These are phyloP conservation scores for Cymbidium sinense DNA, from an alignment of 106 monocot genomes.

Conservation along the genomic window DNA sequence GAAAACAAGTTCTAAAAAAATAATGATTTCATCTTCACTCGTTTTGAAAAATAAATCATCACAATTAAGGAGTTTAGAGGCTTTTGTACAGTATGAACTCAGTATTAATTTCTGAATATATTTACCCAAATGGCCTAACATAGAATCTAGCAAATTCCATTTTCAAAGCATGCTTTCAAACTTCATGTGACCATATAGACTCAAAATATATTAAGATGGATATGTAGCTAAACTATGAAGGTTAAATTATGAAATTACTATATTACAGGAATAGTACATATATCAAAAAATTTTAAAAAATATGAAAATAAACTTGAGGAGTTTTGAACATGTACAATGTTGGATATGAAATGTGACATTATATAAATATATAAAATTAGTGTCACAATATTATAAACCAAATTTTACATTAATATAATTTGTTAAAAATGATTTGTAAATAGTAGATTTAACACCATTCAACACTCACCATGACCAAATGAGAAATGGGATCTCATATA, in stretches of 20 bases:
- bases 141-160: neutral
- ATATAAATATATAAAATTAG: neutral
- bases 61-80: neutral
- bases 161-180: neutral
- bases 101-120: neutral
- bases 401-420: neutral
- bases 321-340: neutral
- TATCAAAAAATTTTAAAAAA: neutral
- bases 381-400: neutral
- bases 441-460: neutral
- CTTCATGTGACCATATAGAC: neutral
- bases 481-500: neutral
- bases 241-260: neutral
- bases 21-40: neutral
- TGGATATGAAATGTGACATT: neutral
- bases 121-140: neutral
- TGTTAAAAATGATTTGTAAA: neutral
- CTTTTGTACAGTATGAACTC: neutral
- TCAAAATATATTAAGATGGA: neutral
- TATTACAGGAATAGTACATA: neutral
- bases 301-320: neutral
- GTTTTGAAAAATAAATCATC: neutral
- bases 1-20: neutral
- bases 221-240: no score
- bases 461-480: neutral